Base-by-base conservation (phyloP, 768 basidiomycete species). In the Termitomyces sp. region DNA sequence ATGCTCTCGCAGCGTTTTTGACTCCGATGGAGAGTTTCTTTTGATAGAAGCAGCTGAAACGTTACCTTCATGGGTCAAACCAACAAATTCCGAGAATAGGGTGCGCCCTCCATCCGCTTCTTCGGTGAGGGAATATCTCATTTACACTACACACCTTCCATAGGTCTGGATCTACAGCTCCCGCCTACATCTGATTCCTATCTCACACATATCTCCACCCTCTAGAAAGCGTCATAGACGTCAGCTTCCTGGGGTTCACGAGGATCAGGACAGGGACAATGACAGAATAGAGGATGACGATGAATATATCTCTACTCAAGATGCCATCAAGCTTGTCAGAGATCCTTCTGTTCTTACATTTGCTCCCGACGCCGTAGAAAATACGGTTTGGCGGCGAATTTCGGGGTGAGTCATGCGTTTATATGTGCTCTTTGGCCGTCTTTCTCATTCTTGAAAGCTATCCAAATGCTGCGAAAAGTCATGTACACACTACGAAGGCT, bases 11-110 rank as follows among this genome's bases (percentile, higher is more conserved):
- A 90, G 89, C 65, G 83, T 90, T 13, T 87, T 84, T 61, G 97
- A 99, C 76, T 89, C 90, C 5, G 96, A 98, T 73, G 97, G 97
- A 32, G 93, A 98, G 67, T 98, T 98, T 70, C 76, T 98, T 49
- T 81, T 99, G 59, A 98, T 98, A 62, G 97, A 99, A 75, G 96
- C 94, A 4, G 97, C 97, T 22, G 91, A 97, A 55, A 82, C 79
- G 33, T 77, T 99, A 15, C 96, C 96, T 16, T 75, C 80, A 5
- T 98, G 96, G 97, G 88, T 97, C 50, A 90, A 89, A 33, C 97
- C 96, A 15, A 80, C 87, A 38, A 98, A 96, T 72, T 87, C 94
- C 53, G 87, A 89, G 73, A 96, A 98, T 76, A 88, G 97, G 80
- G 95, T 96, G 77, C 78, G 92, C 80, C 67, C 61, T 66, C 59